These are phyloP conservation scores for Eugenia klotzschiana DNA, from an alignment of 441 rosid species.

Conservation along the genomic window DNA sequence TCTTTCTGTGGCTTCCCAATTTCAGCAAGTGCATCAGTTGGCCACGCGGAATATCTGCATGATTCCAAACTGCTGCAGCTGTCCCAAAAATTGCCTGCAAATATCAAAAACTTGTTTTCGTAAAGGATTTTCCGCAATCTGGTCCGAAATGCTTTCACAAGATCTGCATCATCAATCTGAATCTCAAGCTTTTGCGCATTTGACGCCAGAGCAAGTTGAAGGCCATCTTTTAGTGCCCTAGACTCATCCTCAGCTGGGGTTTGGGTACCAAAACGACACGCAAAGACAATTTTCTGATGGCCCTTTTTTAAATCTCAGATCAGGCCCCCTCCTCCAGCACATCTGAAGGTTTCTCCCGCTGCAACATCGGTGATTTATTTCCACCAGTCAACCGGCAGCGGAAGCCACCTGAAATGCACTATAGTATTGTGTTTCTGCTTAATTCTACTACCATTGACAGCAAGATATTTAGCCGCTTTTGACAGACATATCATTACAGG, in stretches of 20 bases:
- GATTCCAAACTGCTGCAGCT: neutral
- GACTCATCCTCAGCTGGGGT: neutral
- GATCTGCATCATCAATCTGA: neutral
- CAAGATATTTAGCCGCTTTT: neutral
- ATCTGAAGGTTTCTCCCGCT: neutral
- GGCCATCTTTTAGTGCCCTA: neutral
- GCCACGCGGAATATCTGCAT: neutral
- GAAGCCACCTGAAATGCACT: neutral
- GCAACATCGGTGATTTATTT: neutral
- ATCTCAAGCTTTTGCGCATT: neutral
- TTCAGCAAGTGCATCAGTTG: neutral
- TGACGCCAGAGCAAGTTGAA: neutral
- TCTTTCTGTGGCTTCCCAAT: neutral
- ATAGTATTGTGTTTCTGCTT: neutral
- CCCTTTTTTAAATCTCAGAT: neutral
- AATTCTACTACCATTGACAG: neutral
- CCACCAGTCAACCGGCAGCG: neutral
- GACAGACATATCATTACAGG: neutral
- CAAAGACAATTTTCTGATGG: neutral
- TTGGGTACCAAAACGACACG: neutral
- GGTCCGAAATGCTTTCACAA: neutral
- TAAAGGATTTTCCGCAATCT: neutral
- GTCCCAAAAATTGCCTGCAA: neutral
- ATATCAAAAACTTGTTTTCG: neutral
- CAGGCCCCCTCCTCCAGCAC: neutral